phyloP scores from a whole-genome alignment of 192 early-diverging fungal species.

The Rhizophagus prolifer region DNA sequence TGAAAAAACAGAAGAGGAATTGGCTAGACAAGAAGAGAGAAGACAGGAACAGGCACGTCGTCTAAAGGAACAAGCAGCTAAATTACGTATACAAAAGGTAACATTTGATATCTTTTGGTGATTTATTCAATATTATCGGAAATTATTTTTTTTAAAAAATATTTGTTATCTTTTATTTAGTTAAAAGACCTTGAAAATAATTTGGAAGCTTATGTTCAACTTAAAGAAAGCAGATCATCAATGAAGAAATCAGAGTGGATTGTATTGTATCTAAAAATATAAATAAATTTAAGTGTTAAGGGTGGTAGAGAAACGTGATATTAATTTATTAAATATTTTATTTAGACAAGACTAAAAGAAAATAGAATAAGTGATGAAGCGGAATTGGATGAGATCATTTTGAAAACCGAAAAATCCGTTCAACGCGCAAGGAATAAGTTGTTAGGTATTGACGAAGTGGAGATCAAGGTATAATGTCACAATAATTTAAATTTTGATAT shows the following conservation, averaged over 20 bases:
- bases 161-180: slow-evolving; percentile 26
- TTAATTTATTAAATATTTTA: slow-evolving; percentile 25
- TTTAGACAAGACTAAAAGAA: slow-evolving; percentile 53
- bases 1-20: slow-evolving; percentile 79
- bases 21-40: slow-evolving; percentile 64
- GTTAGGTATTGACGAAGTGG: slow-evolving; percentile 75
- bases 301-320: background rate
- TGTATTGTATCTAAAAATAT: slow-evolving; percentile 22
- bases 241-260: slow-evolving; percentile 53
- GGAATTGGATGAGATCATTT: slow-evolving; percentile 74
- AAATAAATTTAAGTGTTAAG: background rate
- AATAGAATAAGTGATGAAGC: slow-evolving; percentile 65
- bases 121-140: background rate
- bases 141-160: too few relatives aligned
- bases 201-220: slow-evolving; percentile 54
- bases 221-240: slow-evolving; percentile 46
- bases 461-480: slow-evolving; percentile 53
- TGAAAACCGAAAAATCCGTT: slow-evolving; percentile 65
- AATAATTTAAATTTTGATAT: slow-evolving; percentile 8
- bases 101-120: background rate
- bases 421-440: slow-evolving; percentile 75
- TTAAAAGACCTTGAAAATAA: slow-evolving; percentile 67
- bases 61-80: slow-evolving; percentile 79
- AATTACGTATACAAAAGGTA: slow-evolving; percentile 81
- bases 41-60: slow-evolving; percentile 69